A percentile compares a stretch with the other conserved stretches of the same genome.
These are phyloP conservation scores for Fomitopsis schrenkii DNA, from an alignment of 1,284 basidiomycete species.

Conservation along the genomic window DNA sequence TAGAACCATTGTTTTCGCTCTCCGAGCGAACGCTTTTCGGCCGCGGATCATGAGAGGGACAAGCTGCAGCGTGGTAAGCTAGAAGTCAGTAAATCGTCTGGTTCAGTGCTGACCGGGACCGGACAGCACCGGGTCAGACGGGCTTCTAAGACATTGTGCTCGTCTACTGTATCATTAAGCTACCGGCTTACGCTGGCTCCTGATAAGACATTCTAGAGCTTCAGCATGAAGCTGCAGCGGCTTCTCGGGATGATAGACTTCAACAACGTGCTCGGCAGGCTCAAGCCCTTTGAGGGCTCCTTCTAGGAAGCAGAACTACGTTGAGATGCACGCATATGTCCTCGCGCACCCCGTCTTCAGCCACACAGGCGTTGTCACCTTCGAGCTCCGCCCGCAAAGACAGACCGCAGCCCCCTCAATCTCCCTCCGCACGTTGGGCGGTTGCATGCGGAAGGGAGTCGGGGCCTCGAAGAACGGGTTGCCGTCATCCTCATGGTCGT, in stretches of 20 bases:
- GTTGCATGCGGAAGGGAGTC: too few relatives aligned
- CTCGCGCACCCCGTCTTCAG: conserved; percentile 30
- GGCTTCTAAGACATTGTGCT: conserved; percentile 15
- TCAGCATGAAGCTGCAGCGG: conserved; percentile 14
- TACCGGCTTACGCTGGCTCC: neutral
- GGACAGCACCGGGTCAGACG: conserved; percentile 12
- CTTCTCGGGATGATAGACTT: conserved; percentile 22
- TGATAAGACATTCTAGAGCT: conserved; percentile 6
- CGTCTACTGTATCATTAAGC: conserved; percentile 9
- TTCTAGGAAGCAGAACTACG: conserved; percentile 24
- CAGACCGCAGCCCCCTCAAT: neutral
- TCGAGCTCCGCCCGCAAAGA: conserved; percentile 24
- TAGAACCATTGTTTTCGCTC: too few relatives aligned
- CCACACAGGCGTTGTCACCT: conserved; percentile 25
- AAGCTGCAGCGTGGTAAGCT: conserved; percentile 5
- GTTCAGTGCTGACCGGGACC: conserved; percentile 7
- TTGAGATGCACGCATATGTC: conserved; percentile 19
- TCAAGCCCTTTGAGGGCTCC: conserved; percentile 25
- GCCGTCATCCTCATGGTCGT: too few relatives aligned
- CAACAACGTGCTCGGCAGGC: conserved; percentile 17
- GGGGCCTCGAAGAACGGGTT: too few relatives aligned
- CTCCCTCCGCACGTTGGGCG: too few relatives aligned
- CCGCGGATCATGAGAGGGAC: too few relatives aligned
- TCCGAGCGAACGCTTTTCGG: too few relatives aligned
- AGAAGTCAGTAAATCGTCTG: conserved; percentile 15